Percentiles rank a stretch among this genome's conserved stretches.
phyloP scores from a whole-genome alignment of 331 rosid species.

The Pyrus hybrid region DNA sequence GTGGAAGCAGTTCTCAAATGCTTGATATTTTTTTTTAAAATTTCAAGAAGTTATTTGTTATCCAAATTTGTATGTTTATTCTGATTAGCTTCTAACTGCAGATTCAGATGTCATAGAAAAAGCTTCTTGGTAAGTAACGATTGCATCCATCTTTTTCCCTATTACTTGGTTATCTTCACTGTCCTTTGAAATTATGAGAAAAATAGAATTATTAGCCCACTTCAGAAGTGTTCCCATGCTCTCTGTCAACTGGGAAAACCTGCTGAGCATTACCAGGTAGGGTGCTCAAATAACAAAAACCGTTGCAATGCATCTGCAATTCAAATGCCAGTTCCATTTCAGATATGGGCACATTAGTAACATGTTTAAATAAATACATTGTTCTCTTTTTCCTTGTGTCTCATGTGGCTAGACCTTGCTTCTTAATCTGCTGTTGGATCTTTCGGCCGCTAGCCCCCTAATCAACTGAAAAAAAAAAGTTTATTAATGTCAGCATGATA shows the following conservation, averaged over 20 bases:
- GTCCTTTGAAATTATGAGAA: not conserved
- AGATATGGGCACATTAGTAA: not conserved
- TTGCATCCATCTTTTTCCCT: slow-evolving; percentile 9
- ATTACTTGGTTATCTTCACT: not conserved
- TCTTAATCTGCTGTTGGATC: not conserved
- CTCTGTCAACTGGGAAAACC: not conserved
- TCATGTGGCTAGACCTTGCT: not conserved
- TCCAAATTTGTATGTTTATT: not conserved
- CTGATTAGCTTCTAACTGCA: slow-evolving; percentile 12
- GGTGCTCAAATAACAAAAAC: not conserved
- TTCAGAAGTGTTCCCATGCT: not conserved
- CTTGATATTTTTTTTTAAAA: not conserved
- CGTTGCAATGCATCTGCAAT: not conserved
- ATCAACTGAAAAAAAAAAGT: not conserved
- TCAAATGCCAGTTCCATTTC: not conserved
- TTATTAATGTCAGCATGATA: not conserved
- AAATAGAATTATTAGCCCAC: not conserved
- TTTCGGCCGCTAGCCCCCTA: not conserved
- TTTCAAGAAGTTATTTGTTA: not conserved
- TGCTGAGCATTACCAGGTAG: not conserved
- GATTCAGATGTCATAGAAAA: slow-evolving; percentile 32
- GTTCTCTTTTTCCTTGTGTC: not conserved
- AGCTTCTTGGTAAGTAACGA: slow-evolving; percentile 48
- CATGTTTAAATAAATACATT: not conserved
- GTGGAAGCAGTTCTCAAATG: not conserved